Evolutionary conservation across 2,329 filamentous ascomycete species (phyloP), one percentile per base, ranked within the genome.

Genomic region (Colletotrichum chrysophilum): DNA sequence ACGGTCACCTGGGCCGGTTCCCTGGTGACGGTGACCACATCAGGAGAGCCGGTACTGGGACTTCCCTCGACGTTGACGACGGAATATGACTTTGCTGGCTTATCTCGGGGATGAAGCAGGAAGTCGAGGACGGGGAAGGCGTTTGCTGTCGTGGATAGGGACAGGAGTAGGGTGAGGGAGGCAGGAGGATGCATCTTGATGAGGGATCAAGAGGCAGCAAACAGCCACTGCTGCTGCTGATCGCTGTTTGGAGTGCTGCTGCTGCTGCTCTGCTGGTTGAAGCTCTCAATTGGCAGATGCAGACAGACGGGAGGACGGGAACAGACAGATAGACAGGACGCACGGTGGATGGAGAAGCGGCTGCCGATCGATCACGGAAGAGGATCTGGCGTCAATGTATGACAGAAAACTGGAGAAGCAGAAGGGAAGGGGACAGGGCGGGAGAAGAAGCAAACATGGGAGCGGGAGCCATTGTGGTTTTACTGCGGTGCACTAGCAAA

Each of bases 51-150:
- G 38, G 77, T 74, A 74, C 79, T 77, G 70, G 76, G 78, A 56
- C 71, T 78, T 38, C 79, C 79, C 26, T 79, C 78, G 21, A 77
- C 79, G 38, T 74, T 79, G 52, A 87, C 84, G 34, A 87, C 83
- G 4, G 84, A 85, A 65, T 86, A 87, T 26, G 36, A 64, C 70
- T 72, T 75, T 32, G 56, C 71, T 26, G 74, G 69, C 55, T 58
- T 76, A 18, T 36, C 75, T 68, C 61, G 76, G 9, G 43, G 65
- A 30, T 66, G 60, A 8, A 75, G 58, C 64, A 71, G 55, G 30
- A 32, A 61, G 71, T 78, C 77, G 48, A 80, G 67, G 18, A 85
- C 77, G 7, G 84, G 84, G 61, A 83, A 72, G 5, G 80, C 80
- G 13, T 76, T 73, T 48, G 78, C 80, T 38, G 77, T 61, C n/a